These are phyloP conservation scores for Fusarium begoniae DNA, from an alignment of 2,329 filamentous ascomycete genomes.

Conservation along the genomic window DNA sequence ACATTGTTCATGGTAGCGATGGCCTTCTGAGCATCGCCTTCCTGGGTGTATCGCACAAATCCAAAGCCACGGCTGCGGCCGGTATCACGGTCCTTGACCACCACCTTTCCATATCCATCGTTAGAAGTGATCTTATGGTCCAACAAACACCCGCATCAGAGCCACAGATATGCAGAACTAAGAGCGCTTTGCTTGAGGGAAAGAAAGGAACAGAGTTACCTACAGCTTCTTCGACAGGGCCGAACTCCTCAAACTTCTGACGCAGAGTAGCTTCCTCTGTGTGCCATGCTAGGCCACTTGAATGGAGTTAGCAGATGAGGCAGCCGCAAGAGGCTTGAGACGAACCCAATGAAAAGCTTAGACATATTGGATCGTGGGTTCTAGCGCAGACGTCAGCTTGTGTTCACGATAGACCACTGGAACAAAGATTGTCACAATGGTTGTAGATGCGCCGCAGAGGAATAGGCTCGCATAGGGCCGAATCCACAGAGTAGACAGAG, in stretches of 20 bases:
- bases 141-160: constrained; percentile 29
- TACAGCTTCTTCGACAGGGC: constrained; percentile 93
- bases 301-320: constrained; percentile 34
- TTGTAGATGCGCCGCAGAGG: background rate
- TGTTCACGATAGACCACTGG: background rate
- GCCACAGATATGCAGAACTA: constrained; percentile 33
- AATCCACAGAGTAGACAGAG: background rate
- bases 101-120: constrained; percentile 68
- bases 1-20: constrained; percentile 86
- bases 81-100: constrained; percentile 97
- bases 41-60: constrained; percentile 88
- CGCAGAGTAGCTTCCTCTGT: constrained; percentile 89
- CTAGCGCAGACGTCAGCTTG: constrained; percentile 26
- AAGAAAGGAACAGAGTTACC: constrained; percentile 54
- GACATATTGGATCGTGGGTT: constrained; percentile 69
- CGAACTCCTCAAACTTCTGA: constrained; percentile 92
- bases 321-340: background rate
- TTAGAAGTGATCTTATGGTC: constrained; percentile 32
- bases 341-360: constrained; percentile 74
- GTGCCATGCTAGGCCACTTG: constrained; percentile 96
- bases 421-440: background rate
- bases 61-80: constrained; percentile 97
- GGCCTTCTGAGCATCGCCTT: constrained; percentile 78
- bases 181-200: constrained; percentile 27
- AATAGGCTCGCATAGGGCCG: background rate